A percentile compares a stretch with the other conserved stretches of the same genome.
These are phyloP conservation scores for Sporothrix curviconia DNA, from an alignment of 2,329 filamentous ascomycete species.

Conservation along the genomic window DNA sequence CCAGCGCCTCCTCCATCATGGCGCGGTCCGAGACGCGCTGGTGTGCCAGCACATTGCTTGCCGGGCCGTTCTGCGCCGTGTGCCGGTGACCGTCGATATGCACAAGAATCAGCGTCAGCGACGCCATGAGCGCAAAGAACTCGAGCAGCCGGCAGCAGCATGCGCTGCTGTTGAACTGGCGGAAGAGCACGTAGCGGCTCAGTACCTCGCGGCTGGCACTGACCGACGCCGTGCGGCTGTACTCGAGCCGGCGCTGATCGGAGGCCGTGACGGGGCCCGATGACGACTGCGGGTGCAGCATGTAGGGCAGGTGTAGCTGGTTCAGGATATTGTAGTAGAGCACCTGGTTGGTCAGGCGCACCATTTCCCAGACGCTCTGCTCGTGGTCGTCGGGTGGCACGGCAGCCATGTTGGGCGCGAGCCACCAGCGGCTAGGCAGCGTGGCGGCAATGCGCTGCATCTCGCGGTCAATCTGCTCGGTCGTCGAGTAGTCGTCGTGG, in stretches of 20 bases:
- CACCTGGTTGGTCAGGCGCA: slow-evolving; percentile 30
- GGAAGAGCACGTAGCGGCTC: slow-evolving; percentile 30
- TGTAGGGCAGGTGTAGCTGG: slow-evolving; percentile 35
- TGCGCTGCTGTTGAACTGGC: slow-evolving; percentile 25
- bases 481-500: slow-evolving; percentile 24
- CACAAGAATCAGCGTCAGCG: slow-evolving; percentile 32
- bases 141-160: slow-evolving; percentile 31
- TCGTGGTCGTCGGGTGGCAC: slow-evolving; percentile 11
- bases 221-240: slow-evolving; percentile 31
- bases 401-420: slow-evolving; percentile 21
- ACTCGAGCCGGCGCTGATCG: slow-evolving; percentile 23
- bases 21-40: slow-evolving; percentile 35
- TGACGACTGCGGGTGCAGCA: slow-evolving; percentile 22
- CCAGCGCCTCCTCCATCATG: slow-evolving; percentile 32
- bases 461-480: slow-evolving; percentile 31
- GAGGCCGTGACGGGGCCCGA: neutral
- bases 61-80: slow-evolving; percentile 4
- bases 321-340: slow-evolving; percentile 33
- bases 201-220: slow-evolving; percentile 35
- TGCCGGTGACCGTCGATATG: slow-evolving; percentile 29
- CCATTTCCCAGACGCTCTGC: slow-evolving; percentile 25
- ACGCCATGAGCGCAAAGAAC: slow-evolving; percentile 27
- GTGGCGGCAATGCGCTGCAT: slow-evolving; percentile 31
- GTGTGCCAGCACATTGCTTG: slow-evolving; percentile 27
- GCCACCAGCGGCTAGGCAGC: slow-evolving; percentile 40